A percentile compares a stretch with the other conserved stretches of the same genome.
These are phyloP conservation scores for Penicillium frequentans DNA, from an alignment of 2,329 filamentous ascomycete genomes.

Conservation along the genomic window DNA sequence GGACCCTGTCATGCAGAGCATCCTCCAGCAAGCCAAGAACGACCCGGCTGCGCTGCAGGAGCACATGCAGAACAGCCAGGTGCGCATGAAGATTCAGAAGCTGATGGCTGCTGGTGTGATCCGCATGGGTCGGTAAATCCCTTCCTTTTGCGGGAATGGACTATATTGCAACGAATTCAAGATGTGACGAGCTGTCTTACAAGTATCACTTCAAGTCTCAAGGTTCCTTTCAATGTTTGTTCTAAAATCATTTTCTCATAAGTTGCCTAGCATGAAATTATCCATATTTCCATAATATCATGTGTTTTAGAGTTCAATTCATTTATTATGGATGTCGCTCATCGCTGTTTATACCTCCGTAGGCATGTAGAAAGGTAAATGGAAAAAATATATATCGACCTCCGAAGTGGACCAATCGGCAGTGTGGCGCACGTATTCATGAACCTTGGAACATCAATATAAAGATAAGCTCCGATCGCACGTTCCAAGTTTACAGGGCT, in stretches of 20 bases:
- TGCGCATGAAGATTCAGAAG: conserved; percentile 90
- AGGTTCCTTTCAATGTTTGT: neutral
- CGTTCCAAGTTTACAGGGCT: too few relatives aligned
- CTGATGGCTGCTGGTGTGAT: conserved; percentile 91
- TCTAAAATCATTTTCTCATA: conserved; percentile 8
- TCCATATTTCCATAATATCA: neutral
- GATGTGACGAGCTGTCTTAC: conserved; percentile 23
- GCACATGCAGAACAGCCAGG: conserved; percentile 90
- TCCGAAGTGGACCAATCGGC: too few relatives aligned
- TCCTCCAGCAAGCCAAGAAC: conserved; percentile 92
- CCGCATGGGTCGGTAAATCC: conserved; percentile 61
- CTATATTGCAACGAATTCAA: conserved; percentile 18
- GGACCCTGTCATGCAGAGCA: conserved; percentile 97
- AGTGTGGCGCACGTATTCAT: too few relatives aligned
- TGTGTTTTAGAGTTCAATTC: too few relatives aligned
- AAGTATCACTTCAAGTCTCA: conserved; percentile 10
- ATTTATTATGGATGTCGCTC: too few relatives aligned
- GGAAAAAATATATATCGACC: too few relatives aligned
- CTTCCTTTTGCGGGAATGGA: neutral
- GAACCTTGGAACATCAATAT: too few relatives aligned
- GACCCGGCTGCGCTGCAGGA: conserved; percentile 91
- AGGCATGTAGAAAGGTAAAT: too few relatives aligned
- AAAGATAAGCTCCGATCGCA: too few relatives aligned
- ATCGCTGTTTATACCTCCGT: too few relatives aligned
- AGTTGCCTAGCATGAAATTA: conserved; percentile 6